A percentile compares a stretch with the other conserved stretches of the same genome.
Evolutionary conservation across 2,329 filamentous ascomycete species (phyloP).

Genomic region (Fusarium sp.): DNA sequence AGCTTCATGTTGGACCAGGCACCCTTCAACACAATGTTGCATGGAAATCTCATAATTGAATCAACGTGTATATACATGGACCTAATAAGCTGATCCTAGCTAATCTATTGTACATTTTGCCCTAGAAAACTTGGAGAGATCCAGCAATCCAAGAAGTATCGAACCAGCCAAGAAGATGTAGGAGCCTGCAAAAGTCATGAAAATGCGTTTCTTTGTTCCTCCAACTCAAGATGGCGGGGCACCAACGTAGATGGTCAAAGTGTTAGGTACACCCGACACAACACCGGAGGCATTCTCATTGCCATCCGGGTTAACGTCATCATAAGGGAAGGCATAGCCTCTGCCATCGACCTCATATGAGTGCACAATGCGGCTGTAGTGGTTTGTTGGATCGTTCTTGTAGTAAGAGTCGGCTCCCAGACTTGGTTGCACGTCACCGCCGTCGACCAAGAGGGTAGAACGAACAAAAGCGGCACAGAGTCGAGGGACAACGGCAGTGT

Average conservation of each 20-base stretch:
- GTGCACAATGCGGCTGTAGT: slow-evolving; percentile 73
- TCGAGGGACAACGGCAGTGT: slow-evolving; percentile 58
- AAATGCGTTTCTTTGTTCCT: background rate
- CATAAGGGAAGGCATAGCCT: slow-evolving; percentile 76
- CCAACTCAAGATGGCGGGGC: slow-evolving; percentile 21
- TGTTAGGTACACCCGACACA: slow-evolving; percentile 40
- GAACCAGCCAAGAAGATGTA: background rate
- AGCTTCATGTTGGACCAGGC: background rate
- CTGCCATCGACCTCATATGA: slow-evolving; percentile 67
- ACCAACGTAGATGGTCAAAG: slow-evolving; percentile 46
- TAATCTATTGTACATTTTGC: background rate
- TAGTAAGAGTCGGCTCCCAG: slow-evolving; percentile 58
- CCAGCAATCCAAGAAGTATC: background rate
- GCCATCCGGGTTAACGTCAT: slow-evolving; percentile 72
- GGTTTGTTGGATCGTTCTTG: slow-evolving; percentile 57
- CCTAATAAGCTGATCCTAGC: background rate
- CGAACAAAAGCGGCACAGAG: slow-evolving; percentile 65
- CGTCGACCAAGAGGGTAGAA: slow-evolving; percentile 58
- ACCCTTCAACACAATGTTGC: background rate
- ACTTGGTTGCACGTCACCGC: slow-evolving; percentile 60
- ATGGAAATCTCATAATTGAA: background rate
- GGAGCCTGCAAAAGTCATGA: background rate
- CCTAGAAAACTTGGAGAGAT: background rate
- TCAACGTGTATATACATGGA: background rate
- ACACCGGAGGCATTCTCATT: slow-evolving; percentile 62